phyloP scores from a whole-genome alignment of 306 rosid species.

The cucumber (Cucumis sativus) region Cucumber_9930_V3 NC_026655.2:1389501-1390000 shows the following conservation, averaged over 20 bases:
- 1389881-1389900: slow-evolving; percentile 20
- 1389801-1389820: slow-evolving; percentile 63
- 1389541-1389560: slow-evolving; percentile 46
- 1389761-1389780: slow-evolving; percentile 50
- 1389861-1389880: slow-evolving; percentile 48
- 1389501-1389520: slow-evolving; percentile 36
- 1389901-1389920: slow-evolving; percentile 39
- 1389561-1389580: slow-evolving; percentile 50
- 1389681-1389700: slow-evolving; percentile 74
- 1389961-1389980: slow-evolving; percentile 78
- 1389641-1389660: slow-evolving; percentile 67
- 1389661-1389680: slow-evolving; percentile 63
- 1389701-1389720: slow-evolving; percentile 69
- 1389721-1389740: slow-evolving; percentile 62
- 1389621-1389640: slow-evolving; percentile 80
- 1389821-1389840: slow-evolving; percentile 55
- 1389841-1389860: slow-evolving; percentile 77
- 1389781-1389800: slow-evolving; percentile 54
- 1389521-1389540: slow-evolving; percentile 57
- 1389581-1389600: slow-evolving; percentile 74
- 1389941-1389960: slow-evolving; percentile 61
- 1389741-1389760: slow-evolving; percentile 37
- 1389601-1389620: slow-evolving; percentile 82
- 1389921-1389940: slow-evolving; percentile 63
- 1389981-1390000: slow-evolving; percentile 76